phyloP scores from a whole-genome alignment of 1,139 yeast species.

The Zygosaccharomyces pseudobailii region DNA sequence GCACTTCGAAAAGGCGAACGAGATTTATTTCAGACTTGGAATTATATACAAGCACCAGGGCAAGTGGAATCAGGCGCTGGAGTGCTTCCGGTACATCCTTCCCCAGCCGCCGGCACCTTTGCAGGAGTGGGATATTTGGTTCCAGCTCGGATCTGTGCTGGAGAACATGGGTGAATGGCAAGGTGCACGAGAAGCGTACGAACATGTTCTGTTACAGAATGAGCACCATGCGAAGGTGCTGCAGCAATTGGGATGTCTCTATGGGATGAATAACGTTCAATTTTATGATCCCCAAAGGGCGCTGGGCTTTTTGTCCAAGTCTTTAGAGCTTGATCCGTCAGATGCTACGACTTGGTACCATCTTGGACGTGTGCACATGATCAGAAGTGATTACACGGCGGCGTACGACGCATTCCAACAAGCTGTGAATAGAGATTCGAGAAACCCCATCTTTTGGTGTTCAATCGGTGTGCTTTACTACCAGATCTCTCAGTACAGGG shows the following conservation, averaged over 20 bases:
- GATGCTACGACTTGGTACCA: constrained; percentile 98
- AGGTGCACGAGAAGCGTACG: constrained; percentile 93
- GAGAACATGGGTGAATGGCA: constrained; percentile 91
- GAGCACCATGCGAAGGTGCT: constrained; percentile 94
- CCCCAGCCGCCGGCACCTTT: constrained; percentile 91
- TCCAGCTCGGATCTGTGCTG: constrained; percentile 92
- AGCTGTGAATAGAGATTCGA: constrained; percentile 92
- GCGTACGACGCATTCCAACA: constrained; percentile 98
- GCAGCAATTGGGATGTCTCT: constrained; percentile 93
- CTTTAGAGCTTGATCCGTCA: constrained; percentile 79
- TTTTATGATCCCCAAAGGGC: constrained; percentile 83
- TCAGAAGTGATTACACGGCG: constrained; percentile 87
- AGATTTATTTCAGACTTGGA: constrained; percentile 94
- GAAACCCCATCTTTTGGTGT: constrained; percentile 99
- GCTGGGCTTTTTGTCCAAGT: constrained; percentile 72
- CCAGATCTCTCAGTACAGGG: constrained; percentile 92
- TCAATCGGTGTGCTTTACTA: constrained; percentile 95
- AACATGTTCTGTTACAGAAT: constrained; percentile 80
- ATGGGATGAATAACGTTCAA: constrained; percentile 66
- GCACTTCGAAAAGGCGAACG: constrained; percentile 91
- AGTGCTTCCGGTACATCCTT: constrained; percentile 88
- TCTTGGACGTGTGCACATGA: constrained; percentile 94
- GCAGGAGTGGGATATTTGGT: constrained; percentile 97
- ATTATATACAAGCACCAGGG: constrained; percentile 94
- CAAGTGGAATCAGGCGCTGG: constrained; percentile 79